Conservation (phyloP, 768 basidiomycete species). For the Lyophyllum decastes region DNA sequence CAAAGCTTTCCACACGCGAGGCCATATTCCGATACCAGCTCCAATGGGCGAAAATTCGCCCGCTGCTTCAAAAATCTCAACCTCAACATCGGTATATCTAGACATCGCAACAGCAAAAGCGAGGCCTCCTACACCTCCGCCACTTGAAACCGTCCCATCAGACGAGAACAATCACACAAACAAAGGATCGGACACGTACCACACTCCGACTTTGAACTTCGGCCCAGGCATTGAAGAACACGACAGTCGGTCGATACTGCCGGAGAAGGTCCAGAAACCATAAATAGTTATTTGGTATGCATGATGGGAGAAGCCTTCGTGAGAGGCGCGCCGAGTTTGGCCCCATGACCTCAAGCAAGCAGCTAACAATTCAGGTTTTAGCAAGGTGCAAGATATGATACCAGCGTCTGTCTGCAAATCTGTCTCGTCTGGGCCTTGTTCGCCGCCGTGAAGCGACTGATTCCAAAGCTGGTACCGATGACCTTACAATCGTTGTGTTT, state of each 20-base stretch:
- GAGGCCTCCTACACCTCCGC: slow-evolving; percentile 20
- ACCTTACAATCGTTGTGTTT: too few relatives aligned
- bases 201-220: slow-evolving; percentile 10
- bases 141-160: slow-evolving; percentile 2
- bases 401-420: too few relatives aligned
- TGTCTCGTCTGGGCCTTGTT: too few relatives aligned
- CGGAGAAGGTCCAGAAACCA: too few relatives aligned
- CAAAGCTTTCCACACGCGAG: slow-evolving; percentile 39
- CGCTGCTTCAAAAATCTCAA: slow-evolving; percentile 19
- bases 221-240: neutral
- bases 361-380: too few relatives aligned
- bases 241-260: neutral
- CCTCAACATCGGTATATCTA: slow-evolving; percentile 8
- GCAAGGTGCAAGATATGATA: too few relatives aligned
- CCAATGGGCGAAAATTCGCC: slow-evolving; percentile 17
- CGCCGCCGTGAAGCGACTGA: too few relatives aligned
- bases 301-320: too few relatives aligned
- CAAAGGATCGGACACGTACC: slow-evolving; percentile 4
- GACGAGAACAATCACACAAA: neutral
- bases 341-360: too few relatives aligned
- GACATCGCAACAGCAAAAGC: slow-evolving; percentile 19
- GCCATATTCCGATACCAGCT: slow-evolving; percentile 22
- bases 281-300: too few relatives aligned
- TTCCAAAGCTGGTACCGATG: too few relatives aligned
- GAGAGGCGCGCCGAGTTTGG: too few relatives aligned